Conservation (phyloP, 2,329 filamentous ascomycete genomes). For the Apiospora phragmitis region DNA sequence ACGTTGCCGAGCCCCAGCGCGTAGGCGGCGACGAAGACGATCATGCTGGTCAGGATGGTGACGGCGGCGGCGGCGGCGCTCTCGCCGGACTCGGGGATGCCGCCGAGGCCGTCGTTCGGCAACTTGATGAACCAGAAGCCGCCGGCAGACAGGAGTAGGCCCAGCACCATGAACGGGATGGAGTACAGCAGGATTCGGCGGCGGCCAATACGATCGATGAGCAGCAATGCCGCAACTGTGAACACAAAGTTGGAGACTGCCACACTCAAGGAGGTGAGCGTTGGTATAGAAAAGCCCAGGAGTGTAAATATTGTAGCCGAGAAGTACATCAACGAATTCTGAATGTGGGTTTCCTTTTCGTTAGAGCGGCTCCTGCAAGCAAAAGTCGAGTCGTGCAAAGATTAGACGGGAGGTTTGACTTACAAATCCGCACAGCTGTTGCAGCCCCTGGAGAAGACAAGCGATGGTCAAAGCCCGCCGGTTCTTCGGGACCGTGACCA, state of each 20-base stretch:
- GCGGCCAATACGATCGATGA: constrained; percentile 79
- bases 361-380: not conserved
- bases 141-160: constrained; percentile 68
- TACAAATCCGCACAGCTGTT: constrained; percentile 80
- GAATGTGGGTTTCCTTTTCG: constrained; percentile 35
- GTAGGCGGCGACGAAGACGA: constrained; percentile 82
- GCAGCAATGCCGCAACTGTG: constrained; percentile 70
- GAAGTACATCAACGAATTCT: constrained; percentile 89
- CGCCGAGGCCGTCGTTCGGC: constrained; percentile 6
- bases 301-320: constrained; percentile 79
- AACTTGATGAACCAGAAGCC: constrained; percentile 69
- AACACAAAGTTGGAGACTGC: constrained; percentile 83
- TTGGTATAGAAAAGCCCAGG: constrained; percentile 76
- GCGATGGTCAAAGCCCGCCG: constrained; percentile 79
- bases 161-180: constrained; percentile 79
- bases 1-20: constrained; percentile 88
- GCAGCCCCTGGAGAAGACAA: constrained; percentile 81
- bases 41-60: constrained; percentile 72
- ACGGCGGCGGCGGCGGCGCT: constrained; percentile 39
- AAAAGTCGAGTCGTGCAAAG: not conserved
- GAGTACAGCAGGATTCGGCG: constrained; percentile 79
- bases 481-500: constrained; percentile 61
- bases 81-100: not conserved
- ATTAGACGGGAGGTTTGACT: not conserved
- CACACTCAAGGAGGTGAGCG: constrained; percentile 76